Base-by-base conservation (phyloP, 2,329 filamentous ascomycete genomes). In the Iodosphaeria phyllophila region DNA sequence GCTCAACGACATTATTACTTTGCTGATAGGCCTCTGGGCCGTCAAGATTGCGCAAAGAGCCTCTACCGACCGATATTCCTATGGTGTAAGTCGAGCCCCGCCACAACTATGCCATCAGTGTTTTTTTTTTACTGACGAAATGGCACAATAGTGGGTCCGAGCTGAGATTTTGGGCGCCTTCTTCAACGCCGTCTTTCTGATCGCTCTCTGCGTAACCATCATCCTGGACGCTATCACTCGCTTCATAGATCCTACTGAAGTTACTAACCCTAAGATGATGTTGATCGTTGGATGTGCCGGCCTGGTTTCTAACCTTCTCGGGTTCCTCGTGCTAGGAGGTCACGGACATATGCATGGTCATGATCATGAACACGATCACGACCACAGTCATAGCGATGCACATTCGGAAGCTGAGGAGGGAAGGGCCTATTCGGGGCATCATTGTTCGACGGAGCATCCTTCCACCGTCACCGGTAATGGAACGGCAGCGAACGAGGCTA, bases 1-100 rank as follows among this genome's bases (percentile, higher is more conserved):
- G 89, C 62, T 98, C 32, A 98, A 98, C 58, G 89, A 98, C 66
- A 89, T 98, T 39, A 74, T 98, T 32, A 95, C 89, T 2, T 59
- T 98, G 9, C 65, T 74, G 28, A 86, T 98, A 32, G 89, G 89
- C 35, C 53, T 95, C 20, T 98, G 89, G 86, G 89, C 89, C 26
- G 89, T 98, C 27, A 79, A 75, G 33, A 78, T 91, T 25, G 80
- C 84, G 14, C 78, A 78, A 46, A 72, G 78, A 41, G 78, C 74
- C 35, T 78, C 74, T 0, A 91, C 83, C 6, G 84, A 92, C 41
- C 79, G 76, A 48, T 98, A 89, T 47, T 93, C 89, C 10, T 98
- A 93, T 48, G 89, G 89, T 29, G 79, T 84, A 57, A 14, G 24
- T 26, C 5, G 10, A 13, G 4, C 13, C 12, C 10, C 13, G 7